These are phyloP conservation scores for Hypoxylon sp. DNA, from an alignment of 2,329 filamentous ascomycete genomes.

Conservation along the genomic window DNA sequence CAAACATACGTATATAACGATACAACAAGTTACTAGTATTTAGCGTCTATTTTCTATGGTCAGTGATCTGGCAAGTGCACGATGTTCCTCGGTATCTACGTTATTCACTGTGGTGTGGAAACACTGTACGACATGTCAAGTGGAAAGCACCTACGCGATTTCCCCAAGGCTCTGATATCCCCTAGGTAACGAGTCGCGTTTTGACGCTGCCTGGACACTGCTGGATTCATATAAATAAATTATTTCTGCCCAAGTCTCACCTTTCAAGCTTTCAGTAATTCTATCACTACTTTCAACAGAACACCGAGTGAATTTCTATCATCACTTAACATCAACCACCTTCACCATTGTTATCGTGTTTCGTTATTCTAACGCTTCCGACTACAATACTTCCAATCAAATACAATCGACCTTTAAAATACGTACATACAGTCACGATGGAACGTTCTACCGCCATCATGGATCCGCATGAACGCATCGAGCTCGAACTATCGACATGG, in stretches of 20 bases:
- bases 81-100: no score
- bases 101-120: background rate
- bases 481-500: background rate
- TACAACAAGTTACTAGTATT: no score
- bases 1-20: no score
- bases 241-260: background rate
- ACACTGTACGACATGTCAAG: no score
- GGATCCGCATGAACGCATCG: background rate
- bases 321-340: background rate
- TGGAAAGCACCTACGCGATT: no score
- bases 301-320: background rate
- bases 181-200: background rate
- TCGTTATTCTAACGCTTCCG: background rate
- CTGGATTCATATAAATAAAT: background rate
- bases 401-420: background rate
- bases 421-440: background rate
- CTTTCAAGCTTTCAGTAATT: background rate
- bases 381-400: background rate
- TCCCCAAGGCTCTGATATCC: background rate
- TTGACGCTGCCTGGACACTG: background rate
- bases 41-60: no score
- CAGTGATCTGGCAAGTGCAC: no score
- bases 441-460: background rate
- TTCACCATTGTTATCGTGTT: background rate
- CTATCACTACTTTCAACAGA: background rate